Evolutionary conservation across 2,329 filamentous ascomycete genomes (phyloP), one percentile per base, ranked within the genome.

Genomic region (Cladophialophora chaetospira): DNA sequence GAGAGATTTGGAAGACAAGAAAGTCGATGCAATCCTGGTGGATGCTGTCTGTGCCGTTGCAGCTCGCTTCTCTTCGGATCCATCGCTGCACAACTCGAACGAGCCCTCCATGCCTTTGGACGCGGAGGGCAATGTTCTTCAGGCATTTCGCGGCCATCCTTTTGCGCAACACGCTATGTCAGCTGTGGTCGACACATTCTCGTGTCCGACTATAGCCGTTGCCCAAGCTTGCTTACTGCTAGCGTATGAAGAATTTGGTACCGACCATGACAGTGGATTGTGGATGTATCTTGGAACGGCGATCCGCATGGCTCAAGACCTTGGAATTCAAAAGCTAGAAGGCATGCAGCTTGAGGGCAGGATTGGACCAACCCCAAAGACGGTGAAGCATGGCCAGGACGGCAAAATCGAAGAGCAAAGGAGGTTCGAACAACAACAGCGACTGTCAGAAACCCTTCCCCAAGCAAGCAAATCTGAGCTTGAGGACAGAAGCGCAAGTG

Each of bases 201-300:
- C 89, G 0, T 94, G 88, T 60, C 91, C 91, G 0, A 91, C 87
- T 2, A 86, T 95, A 1, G 88, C 88, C 21, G 90, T 89, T 8
- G 89, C 94, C 0, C 91, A 96, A 66, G 89, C 91, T 0, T 91
- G 88, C 46, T 73, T 96, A 9, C 75, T 96, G 25, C 83, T 96
- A 73, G 91, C 90, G 0, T 96, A 96, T 67, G 90, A 95, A 64
- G 88, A 92, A 40, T 96, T 96, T 65, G 91, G 91, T 1, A 88
- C 89, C 9, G 89, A 90, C 63, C 89, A 92, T 65, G 91, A 96
- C 67, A 95, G 90, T 69, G 89, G 90, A 0, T 73, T 96, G 5
- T 96, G 91, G 91, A 95, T 96, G 90, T 96, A 95, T 68, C 78
- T 96, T 1, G 91, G 91, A 0, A 86, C 93, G 49, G 87, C 91